A percentile compares a stretch with the other conserved stretches of the same genome.
phyloP scores from a whole-genome alignment of 2,329 filamentous ascomycete genomes.

The Epichloe uncinata region DNA sequence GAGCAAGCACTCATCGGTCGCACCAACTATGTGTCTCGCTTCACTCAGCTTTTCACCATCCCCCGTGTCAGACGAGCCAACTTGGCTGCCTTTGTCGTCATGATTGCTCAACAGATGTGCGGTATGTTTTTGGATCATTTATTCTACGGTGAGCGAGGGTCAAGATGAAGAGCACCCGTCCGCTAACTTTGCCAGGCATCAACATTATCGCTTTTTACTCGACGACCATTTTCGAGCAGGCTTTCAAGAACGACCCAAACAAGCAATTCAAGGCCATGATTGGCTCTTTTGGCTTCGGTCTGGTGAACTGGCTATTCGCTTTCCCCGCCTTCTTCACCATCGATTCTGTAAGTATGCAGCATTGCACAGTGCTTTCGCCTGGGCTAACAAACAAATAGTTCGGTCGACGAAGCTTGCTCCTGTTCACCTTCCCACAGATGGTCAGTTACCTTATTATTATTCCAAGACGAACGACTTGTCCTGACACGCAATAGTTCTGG shows the following conservation, averaged over 20 bases:
- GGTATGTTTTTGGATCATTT: conserved; percentile 14
- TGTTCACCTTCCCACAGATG: conserved; percentile 57
- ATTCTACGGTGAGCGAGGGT: background rate
- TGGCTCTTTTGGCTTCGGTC: conserved; percentile 33
- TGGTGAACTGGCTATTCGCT: conserved; percentile 54
- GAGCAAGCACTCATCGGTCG: conserved; percentile 25
- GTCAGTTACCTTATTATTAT: conserved; percentile 16
- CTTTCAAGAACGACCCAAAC: conserved; percentile 32
- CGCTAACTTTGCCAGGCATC: conserved; percentile 19
- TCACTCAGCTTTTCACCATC: conserved; percentile 51
- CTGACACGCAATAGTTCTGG: conserved; percentile 23
- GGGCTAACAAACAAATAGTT: conserved; percentile 21
- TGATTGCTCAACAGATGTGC: conserved; percentile 65
- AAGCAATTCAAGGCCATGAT: conserved; percentile 34
- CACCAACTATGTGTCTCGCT: conserved; percentile 31
- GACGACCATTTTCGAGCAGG: conserved; percentile 45
- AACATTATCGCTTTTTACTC: conserved; percentile 68
- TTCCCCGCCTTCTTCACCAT: conserved; percentile 54
- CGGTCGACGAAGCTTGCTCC: conserved; percentile 45
- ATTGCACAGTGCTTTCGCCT: background rate
- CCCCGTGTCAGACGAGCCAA: conserved; percentile 55
- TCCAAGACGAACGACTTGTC: background rate
- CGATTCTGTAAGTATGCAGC: conserved; percentile 31
- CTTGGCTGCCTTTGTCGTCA: conserved; percentile 64
- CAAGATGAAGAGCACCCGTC: no score